Evolutionary conservation across 2,329 filamentous ascomycete genomes (phyloP).

Genomic region (Stachybotrys chartarum): DNA sequence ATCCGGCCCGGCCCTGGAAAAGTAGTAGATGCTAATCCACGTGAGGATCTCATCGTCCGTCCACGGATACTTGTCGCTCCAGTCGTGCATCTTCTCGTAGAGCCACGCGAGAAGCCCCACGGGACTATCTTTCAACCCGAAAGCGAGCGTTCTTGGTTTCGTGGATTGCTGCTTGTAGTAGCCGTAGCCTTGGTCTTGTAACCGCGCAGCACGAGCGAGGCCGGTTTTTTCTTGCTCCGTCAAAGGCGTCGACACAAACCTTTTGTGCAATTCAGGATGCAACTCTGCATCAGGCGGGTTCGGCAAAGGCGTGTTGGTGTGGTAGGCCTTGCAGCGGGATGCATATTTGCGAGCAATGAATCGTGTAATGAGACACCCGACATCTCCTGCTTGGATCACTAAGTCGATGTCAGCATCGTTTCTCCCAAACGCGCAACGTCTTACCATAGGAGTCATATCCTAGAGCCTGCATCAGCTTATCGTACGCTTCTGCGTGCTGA

Average conservation of each 20-base stretch:
- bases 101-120: constrained; percentile 70
- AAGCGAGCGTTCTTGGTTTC: constrained; percentile 66
- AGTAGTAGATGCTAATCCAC: constrained; percentile 69
- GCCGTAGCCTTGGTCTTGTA: constrained; percentile 41
- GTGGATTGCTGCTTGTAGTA: constrained; percentile 40
- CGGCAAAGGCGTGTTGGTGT: constrained; percentile 2
- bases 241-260: background rate
- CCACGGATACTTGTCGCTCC: constrained; percentile 68
- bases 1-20: constrained; percentile 60
- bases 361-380: constrained; percentile 2
- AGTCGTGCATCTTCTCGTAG: constrained; percentile 72
- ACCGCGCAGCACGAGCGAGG: constrained; percentile 48
- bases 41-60: constrained; percentile 69
- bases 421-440: background rate
- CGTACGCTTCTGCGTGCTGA: constrained; percentile 4
- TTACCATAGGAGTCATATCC: constrained; percentile 4
- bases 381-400: constrained; percentile 6
- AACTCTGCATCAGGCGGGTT: background rate
- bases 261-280: background rate
- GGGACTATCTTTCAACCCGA: constrained; percentile 62
- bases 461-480: constrained; percentile 6
- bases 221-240: constrained; percentile 25
- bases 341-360: constrained; percentile 4
- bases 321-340: constrained; percentile 1
- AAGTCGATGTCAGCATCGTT: background rate